These are phyloP conservation scores for Colletotrichum sp. DNA, from an alignment of 2,329 filamentous ascomycete genomes.

Conservation along the genomic window DNA sequence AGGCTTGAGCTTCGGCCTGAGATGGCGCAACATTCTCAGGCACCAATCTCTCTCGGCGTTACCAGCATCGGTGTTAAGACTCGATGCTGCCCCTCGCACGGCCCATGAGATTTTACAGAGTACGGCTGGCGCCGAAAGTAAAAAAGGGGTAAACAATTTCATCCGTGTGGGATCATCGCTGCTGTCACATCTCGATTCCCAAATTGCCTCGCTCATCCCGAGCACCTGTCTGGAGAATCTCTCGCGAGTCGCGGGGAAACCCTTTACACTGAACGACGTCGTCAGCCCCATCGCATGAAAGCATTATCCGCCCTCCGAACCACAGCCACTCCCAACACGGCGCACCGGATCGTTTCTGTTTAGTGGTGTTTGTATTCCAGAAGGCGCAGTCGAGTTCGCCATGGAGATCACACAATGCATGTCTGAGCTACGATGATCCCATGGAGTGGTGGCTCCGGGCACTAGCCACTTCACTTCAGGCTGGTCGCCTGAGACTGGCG, in stretches of 20 bases:
- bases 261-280: neutral
- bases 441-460: neutral
- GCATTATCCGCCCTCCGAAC: neutral
- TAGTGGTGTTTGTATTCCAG: neutral
- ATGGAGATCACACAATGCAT: neutral
- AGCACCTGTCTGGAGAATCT: neutral
- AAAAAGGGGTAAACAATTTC: neutral
- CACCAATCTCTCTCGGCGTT: neutral
- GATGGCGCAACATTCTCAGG: neutral
- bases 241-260: neutral
- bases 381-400: neutral
- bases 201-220: neutral
- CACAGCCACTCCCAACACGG: neutral
- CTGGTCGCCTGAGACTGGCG: neutral
- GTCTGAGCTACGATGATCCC: neutral
- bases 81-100: neutral
- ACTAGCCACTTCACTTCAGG: neutral
- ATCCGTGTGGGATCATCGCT: neutral
- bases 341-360: neutral
- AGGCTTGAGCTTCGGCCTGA: neutral
- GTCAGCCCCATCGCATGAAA: neutral
- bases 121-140: conserved; percentile 2
- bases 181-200: neutral
- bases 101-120: neutral
- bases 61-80: neutral